Evolutionary conservation across 192 early-diverging fungal genomes (phyloP).

Genomic region (Ambispora gerdemannii): DNA sequence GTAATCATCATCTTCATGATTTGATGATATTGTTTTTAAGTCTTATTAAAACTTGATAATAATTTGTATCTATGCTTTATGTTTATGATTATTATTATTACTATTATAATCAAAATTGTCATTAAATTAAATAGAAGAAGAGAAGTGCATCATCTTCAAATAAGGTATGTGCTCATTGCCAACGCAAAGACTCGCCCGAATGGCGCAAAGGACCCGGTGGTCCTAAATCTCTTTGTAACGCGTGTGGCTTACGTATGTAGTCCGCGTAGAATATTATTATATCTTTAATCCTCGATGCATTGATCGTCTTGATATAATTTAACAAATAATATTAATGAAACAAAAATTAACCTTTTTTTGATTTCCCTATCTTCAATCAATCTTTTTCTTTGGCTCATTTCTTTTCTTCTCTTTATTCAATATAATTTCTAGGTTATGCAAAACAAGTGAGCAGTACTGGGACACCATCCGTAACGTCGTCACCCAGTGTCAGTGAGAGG

Average conservation of each 20-base stretch:
- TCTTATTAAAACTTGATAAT: background rate
- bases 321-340: background rate
- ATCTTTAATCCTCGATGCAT: background rate
- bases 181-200: conserved; percentile 32
- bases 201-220: conserved; percentile 32
- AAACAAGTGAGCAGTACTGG: conserved; percentile 2
- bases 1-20: background rate
- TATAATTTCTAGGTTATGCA: background rate
- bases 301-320: background rate
- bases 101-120: background rate
- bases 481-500: background rate
- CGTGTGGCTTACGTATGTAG: conserved; percentile 31
- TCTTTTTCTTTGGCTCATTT: background rate
- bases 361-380: background rate
- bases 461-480: background rate
- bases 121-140: conserved; percentile 10
- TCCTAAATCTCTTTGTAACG: conserved; percentile 30
- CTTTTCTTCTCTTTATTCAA: background rate
- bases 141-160: conserved; percentile 21
- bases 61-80: background rate
- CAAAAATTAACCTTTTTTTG: background rate
- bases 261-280: background rate
- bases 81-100: background rate
- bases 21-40: too few species aligned
- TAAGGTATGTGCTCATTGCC: conserved; percentile 27